Percentiles rank a stretch among this genome's conserved stretches.
phyloP scores from a whole-genome alignment of 768 basidiomycete genomes.

The Pisolithus orientalis region DNA sequence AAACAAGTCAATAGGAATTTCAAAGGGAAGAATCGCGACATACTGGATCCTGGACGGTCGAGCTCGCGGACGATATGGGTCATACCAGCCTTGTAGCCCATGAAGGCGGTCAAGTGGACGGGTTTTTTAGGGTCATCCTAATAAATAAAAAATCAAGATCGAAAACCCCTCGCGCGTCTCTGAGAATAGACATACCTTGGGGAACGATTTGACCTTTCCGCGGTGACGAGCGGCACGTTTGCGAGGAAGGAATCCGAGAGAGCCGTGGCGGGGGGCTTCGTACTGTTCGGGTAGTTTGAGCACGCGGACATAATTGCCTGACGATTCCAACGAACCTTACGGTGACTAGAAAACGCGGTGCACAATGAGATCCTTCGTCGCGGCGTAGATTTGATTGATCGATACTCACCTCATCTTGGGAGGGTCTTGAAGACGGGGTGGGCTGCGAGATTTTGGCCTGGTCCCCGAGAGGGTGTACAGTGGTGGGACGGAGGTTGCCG shows the following conservation, averaged over 20 bases:
- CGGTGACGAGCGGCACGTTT: slow-evolving; percentile 97
- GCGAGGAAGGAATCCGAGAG: slow-evolving; percentile 93
- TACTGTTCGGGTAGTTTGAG: slow-evolving; percentile 47
- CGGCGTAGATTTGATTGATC: background rate
- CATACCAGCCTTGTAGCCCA: slow-evolving; percentile 99
- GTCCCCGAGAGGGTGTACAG: background rate
- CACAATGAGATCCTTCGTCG: slow-evolving; percentile 11
- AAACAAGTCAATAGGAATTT: background rate
- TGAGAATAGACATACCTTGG: slow-evolving; percentile 62
- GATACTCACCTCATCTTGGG: slow-evolving; percentile 57
- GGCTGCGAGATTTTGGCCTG: slow-evolving; percentile 1
- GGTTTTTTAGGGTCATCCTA: slow-evolving; percentile 99
- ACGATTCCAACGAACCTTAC: slow-evolving; percentile 57
- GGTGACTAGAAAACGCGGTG: slow-evolving; percentile 51
- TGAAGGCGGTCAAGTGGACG: slow-evolving; percentile 93
- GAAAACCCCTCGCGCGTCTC: background rate
- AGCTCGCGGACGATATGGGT: slow-evolving; percentile 99
- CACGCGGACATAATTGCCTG: slow-evolving; percentile 8
- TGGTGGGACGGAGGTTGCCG: slow-evolving; percentile 21
- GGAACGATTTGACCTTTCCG: slow-evolving; percentile 99
- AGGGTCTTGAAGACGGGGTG: slow-evolving; percentile 13
- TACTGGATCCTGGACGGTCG: slow-evolving; percentile 98
- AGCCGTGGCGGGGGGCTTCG: slow-evolving; percentile 98
- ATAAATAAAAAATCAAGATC: slow-evolving; percentile 3
- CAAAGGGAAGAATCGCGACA: slow-evolving; percentile 31